phyloP scores from a whole-genome alignment of 2,329 filamentous ascomycete species.

The Fusarium mundagurra region DNA sequence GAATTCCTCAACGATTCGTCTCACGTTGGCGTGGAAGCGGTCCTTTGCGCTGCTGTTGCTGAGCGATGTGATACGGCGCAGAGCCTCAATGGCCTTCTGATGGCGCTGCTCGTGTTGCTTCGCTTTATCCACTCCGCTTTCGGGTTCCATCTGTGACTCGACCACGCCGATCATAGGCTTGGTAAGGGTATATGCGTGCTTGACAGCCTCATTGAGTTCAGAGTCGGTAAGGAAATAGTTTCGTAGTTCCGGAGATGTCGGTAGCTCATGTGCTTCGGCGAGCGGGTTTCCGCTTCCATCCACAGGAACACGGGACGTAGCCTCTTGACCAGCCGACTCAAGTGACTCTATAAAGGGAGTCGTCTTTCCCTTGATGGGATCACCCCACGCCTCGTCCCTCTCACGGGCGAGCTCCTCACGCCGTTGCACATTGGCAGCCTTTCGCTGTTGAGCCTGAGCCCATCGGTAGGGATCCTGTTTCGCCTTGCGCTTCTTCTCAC shows the following conservation, averaged over 20 bases:
- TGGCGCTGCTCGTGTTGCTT: slow-evolving; percentile 66
- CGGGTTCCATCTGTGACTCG: slow-evolving; percentile 54
- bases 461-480: slow-evolving; percentile 84
- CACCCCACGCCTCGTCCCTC: slow-evolving; percentile 73
- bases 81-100: slow-evolving; percentile 75
- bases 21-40: slow-evolving; percentile 81
- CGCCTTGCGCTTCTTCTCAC: slow-evolving; percentile 71
- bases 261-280: slow-evolving; percentile 53
- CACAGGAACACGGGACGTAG: slow-evolving; percentile 47
- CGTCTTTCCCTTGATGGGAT: slow-evolving; percentile 79
- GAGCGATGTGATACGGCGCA: slow-evolving; percentile 81
- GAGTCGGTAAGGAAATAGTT: slow-evolving; percentile 79
- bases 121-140: slow-evolving; percentile 48
- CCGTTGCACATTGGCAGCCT: slow-evolving; percentile 82
- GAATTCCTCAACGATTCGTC: slow-evolving; percentile 85
- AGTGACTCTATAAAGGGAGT: slow-evolving; percentile 89
- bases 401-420: slow-evolving; percentile 74
- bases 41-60: slow-evolving; percentile 82
- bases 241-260: slow-evolving; percentile 64
- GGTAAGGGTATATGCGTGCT: slow-evolving; percentile 74
- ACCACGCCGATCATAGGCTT: slow-evolving; percentile 60
- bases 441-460: slow-evolving; percentile 83
- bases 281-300: slow-evolving; percentile 56
- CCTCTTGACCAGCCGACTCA: slow-evolving; percentile 67
- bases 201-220: slow-evolving; percentile 73